Base-by-base conservation (phyloP, 2,329 filamentous ascomycete genomes). In the Colletotrichum liriopes region DNA sequence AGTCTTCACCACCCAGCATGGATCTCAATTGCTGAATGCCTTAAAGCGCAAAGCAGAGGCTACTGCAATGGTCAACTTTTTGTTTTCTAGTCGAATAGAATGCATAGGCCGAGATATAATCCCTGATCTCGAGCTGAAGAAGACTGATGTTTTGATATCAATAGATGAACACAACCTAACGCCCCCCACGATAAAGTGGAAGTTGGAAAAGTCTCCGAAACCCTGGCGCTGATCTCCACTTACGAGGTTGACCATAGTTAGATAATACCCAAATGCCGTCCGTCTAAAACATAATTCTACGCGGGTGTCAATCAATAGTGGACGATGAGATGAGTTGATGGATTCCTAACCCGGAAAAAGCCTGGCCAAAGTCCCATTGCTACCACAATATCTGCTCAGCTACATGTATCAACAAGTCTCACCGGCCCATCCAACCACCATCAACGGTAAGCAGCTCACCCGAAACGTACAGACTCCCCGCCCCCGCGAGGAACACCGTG, bases 371-470 rank as follows among this genome's bases (percentile, higher is more conserved):
- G 61, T 14, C 8, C n/a, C 14, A 39, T 71, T 16, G 3, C 11
- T 23, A 45, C 20, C 41, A 29, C 18, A 14, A n/a, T 11, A n/a
- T 49, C 51, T 26, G 41, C 12, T 37, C 6, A 32, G 39, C 16
- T 14, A 32, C 58, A 67, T 45, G 43, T 26, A 3, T 14, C 1
- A 23, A 16, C 23, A 4, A 43, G 1, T 11, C 63, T 76, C 85
- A 97, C 86, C 94, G 87, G 1, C 93, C 94, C 94, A 97, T 97
- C 94, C 94, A 98, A 18, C 95, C 95, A 8, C 95, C 95, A 82
- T 98, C 95, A 54, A 98, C 93, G 32, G 93, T 92, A 75, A 97
- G 79, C 11, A 94, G 86, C 83, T 97, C 93, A 0, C 94, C 95
- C 76, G 89, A 94, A 51, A 97, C 92, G 84, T 97, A 97, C 18